phyloP scores from a whole-genome alignment of 2,329 filamentous ascomycete genomes.

The Sphaerostilbella broomeana region DNA sequence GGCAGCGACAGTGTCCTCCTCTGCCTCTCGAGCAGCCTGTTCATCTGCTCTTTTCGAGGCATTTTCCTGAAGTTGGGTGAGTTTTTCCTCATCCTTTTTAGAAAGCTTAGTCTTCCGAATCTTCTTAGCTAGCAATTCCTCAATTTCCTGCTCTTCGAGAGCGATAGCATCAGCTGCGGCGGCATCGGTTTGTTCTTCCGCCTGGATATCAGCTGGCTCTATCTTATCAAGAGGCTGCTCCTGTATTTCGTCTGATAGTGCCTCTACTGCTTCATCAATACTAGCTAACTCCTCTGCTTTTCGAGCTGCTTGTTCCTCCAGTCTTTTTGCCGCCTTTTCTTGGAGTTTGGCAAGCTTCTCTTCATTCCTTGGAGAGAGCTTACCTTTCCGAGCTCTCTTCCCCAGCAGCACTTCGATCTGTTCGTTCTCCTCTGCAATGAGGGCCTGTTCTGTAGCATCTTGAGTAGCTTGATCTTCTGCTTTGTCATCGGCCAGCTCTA shows the following conservation, averaged over 20 bases:
- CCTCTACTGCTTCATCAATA: conserved; percentile 20
- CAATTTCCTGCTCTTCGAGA: conserved; percentile 33
- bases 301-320: conserved; percentile 23
- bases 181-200: conserved; percentile 16
- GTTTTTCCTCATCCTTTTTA: conserved; percentile 42
- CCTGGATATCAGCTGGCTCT: conserved; percentile 14
- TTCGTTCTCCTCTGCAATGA: conserved; percentile 22
- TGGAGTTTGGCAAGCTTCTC: conserved; percentile 24
- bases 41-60: conserved; percentile 33
- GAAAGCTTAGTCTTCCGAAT: conserved; percentile 40
- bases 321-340: conserved; percentile 18
- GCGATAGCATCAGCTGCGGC: conserved; percentile 19
- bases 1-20: conserved; percentile 18
- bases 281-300: conserved; percentile 21
- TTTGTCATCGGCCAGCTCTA: not conserved
- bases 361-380: conserved; percentile 21
- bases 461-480: conserved; percentile 19
- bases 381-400: conserved; percentile 27
- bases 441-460: conserved; percentile 14
- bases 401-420: conserved; percentile 27
- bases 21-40: conserved; percentile 21
- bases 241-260: conserved; percentile 10
- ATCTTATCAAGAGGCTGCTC: too few relatives aligned
- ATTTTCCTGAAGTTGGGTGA: conserved; percentile 30
- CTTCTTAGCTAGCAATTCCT: conserved; percentile 40